Conservation (phyloP, 2,329 filamentous ascomycete species). For the Penicillium sp. region DNA sequence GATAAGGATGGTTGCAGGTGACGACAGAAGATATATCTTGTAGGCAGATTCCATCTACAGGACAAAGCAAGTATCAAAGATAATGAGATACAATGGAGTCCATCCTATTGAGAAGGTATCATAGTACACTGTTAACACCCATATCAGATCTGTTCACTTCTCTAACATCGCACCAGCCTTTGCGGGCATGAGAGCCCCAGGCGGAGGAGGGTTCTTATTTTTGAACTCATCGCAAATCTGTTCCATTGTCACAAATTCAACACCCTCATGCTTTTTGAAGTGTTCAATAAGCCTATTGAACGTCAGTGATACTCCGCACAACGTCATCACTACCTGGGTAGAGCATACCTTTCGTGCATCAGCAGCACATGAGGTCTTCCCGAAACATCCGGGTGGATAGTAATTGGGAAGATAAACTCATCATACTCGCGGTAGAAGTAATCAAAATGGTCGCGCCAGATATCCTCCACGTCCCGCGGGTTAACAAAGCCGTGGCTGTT, state of each 20-base stretch:
- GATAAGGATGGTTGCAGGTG: no score
- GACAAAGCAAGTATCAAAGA: neutral
- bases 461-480: slow-evolving; percentile 55
- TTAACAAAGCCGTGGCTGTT: slow-evolving; percentile 60
- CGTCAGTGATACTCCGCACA: neutral
- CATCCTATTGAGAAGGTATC: neutral
- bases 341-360: slow-evolving; percentile 64
- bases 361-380: slow-evolving; percentile 69
- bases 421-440: slow-evolving; percentile 75
- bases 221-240: slow-evolving; percentile 28
- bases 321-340: neutral
- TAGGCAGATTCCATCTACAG: neutral
- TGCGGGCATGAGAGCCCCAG: slow-evolving; percentile 22
- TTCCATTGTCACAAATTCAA: slow-evolving; percentile 30
- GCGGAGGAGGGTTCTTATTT: slow-evolving; percentile 20
- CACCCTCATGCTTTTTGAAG: slow-evolving; percentile 28
- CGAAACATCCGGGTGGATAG: slow-evolving; percentile 70
- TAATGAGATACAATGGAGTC: neutral
- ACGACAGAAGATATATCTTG: neutral
- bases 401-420: slow-evolving; percentile 74
- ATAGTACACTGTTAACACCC: neutral
- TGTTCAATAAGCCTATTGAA: slow-evolving; percentile 26
- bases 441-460: slow-evolving; percentile 62
- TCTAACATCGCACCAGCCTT: slow-evolving; percentile 14
- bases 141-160: neutral